phyloP scores from a whole-genome alignment of 2,329 filamentous ascomycete genomes.

The Ceratocystis huliohia region DNA sequence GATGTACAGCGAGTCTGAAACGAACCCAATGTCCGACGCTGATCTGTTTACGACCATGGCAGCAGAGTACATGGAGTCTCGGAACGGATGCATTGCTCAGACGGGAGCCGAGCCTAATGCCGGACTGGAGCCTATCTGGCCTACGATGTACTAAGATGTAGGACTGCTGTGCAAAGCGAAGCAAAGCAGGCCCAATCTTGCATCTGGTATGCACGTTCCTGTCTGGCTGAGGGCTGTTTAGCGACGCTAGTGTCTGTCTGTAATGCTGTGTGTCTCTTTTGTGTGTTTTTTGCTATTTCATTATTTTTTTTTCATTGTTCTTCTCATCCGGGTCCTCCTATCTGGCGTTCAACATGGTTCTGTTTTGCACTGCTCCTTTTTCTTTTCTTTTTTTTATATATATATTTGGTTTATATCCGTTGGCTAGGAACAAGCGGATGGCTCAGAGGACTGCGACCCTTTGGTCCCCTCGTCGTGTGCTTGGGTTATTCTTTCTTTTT shows the following conservation, averaged over 20 bases:
- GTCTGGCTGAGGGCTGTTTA: background rate
- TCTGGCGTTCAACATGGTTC: slow-evolving; percentile 14
- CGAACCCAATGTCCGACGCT: slow-evolving; percentile 7
- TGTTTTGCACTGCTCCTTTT: slow-evolving; percentile 13
- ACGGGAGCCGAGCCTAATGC: slow-evolving; percentile 23
- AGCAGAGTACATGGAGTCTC: slow-evolving; percentile 8
- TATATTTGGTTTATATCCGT: slow-evolving; percentile 6
- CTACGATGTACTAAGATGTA: background rate
- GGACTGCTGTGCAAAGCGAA: background rate
- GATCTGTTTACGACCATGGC: slow-evolving; percentile 11
- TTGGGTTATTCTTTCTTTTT: background rate
- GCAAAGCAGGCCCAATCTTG: background rate
- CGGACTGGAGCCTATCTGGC: slow-evolving; percentile 4
- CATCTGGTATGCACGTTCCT: slow-evolving; percentile 3
- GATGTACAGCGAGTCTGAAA: slow-evolving; percentile 6
- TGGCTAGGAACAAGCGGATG: background rate
- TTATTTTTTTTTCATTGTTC: slow-evolving; percentile 13
- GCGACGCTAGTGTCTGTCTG: slow-evolving; percentile 7
- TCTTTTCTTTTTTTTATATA: slow-evolving; percentile 15
- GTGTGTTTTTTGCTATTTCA: too few relatives aligned
- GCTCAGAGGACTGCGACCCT: background rate
- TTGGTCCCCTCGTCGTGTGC: background rate
- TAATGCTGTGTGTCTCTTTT: too few relatives aligned
- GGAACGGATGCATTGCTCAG: slow-evolving; percentile 9
- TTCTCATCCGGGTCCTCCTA: slow-evolving; percentile 22